phyloP scores from a whole-genome alignment of 768 basidiomycete genomes.

The Xerocomus brunneocitrinus region DNA sequence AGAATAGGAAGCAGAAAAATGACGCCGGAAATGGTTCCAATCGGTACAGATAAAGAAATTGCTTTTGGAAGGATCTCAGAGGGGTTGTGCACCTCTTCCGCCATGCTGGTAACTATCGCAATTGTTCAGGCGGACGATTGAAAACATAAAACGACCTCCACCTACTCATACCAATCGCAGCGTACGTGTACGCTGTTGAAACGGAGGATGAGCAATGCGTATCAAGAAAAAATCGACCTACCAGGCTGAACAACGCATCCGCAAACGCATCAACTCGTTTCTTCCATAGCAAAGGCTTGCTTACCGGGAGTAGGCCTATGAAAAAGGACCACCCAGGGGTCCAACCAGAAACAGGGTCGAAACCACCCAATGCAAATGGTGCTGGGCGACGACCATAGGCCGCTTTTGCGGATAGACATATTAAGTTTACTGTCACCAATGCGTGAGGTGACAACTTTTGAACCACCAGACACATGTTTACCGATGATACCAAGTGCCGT shows the following conservation, averaged over 20 bases:
- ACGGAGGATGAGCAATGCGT: constrained; percentile 8
- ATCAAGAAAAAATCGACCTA: constrained; percentile 5
- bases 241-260: constrained; percentile 23
- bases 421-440: constrained; percentile 44
- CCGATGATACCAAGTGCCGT: constrained; percentile 54
- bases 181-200: constrained; percentile 47
- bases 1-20: constrained; percentile 58
- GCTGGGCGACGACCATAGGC: constrained; percentile 50
- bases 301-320: constrained; percentile 56
- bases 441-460: constrained; percentile 7
- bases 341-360: constrained; percentile 67
- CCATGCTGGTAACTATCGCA: constrained; percentile 53
- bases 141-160: neutral
- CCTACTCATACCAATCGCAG: constrained; percentile 62
- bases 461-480: constrained; percentile 14
- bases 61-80: constrained; percentile 51
- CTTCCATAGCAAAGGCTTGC: constrained; percentile 7
- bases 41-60: constrained; percentile 50
- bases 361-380: constrained; percentile 53
- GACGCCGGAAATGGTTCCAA: constrained; percentile 47
- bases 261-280: neutral
- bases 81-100: constrained; percentile 63
- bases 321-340: constrained; percentile 66
- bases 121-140: constrained; percentile 1
- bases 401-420: constrained; percentile 55